A percentile compares a stretch with the other conserved stretches of the same genome.
Conservation (phyloP, 495 filamentous ascomycete genomes). For the Neurospora terricola region DNA sequence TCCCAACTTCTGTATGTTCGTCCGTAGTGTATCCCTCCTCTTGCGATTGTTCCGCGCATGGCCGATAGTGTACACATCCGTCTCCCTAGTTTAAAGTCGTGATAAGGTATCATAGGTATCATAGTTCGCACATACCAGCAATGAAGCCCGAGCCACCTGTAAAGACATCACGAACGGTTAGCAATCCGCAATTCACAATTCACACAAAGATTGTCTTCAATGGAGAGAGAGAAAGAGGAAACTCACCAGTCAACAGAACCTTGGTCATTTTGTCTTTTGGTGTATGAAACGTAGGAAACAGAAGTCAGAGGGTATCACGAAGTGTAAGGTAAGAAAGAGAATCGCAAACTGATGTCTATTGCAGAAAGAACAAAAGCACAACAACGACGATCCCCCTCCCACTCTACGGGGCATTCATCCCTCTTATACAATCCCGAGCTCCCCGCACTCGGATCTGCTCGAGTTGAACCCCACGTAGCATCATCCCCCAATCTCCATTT, state of each 20-base stretch:
- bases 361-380: neutral
- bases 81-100: neutral
- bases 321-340: neutral
- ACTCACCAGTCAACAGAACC: conserved; percentile 48
- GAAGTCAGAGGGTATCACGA: neutral
- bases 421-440: neutral
- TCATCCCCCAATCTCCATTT: neutral
- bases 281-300: too few relatives aligned
- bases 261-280: conserved; percentile 47
- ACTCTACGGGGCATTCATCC: neutral
- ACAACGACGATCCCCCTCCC: neutral
- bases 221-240: neutral
- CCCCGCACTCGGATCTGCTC: neutral
- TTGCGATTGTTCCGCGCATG: neutral
- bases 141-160: conserved; percentile 42
- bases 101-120: neutral
- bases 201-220: too few relatives aligned
- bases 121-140: conserved; percentile 26
- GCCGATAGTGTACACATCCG: neutral
- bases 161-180: neutral
- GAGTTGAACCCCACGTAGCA: neutral
- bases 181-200: neutral
- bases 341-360: neutral
- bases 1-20: neutral
- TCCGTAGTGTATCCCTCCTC: neutral